Percentiles rank a stretch among this genome's conserved stretches.
phyloP scores from a whole-genome alignment of 108 stramenopile genomes.

The Ochromonas danica region DNA sequence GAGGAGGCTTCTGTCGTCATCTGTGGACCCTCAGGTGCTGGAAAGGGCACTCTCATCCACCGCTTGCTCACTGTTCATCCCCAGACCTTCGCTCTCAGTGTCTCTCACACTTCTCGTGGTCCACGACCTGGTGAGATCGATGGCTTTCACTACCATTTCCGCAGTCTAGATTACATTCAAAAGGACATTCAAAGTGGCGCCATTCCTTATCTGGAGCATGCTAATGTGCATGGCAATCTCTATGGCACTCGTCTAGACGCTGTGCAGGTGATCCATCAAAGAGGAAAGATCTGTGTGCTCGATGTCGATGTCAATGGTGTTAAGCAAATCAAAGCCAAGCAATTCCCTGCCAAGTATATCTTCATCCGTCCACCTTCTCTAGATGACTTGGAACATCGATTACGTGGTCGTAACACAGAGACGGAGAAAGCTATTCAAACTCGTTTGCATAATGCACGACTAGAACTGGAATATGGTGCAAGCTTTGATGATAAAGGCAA shows the following conservation, averaged over 20 bases:
- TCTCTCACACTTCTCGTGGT: conserved; percentile 80
- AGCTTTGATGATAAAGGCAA: conserved; percentile 68
- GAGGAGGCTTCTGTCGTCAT: conserved; percentile 54
- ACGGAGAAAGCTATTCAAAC: conserved; percentile 71
- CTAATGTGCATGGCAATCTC: conserved; percentile 90
- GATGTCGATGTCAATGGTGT: conserved; percentile 82
- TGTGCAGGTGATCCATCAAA: conserved; percentile 70
- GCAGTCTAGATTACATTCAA: conserved; percentile 70
- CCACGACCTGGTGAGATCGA: conserved; percentile 67
- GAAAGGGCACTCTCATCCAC: conserved; percentile 61
- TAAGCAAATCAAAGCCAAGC: conserved; percentile 18
- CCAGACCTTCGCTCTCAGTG: conserved; percentile 63
- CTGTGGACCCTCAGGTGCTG: conserved; percentile 61
- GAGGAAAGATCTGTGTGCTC: conserved; percentile 81
- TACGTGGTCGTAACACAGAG: conserved; percentile 84
- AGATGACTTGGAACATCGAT: conserved; percentile 74
- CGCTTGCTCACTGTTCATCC: conserved; percentile 47
- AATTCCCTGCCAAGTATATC: conserved; percentile 68
- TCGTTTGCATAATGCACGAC: conserved; percentile 73
- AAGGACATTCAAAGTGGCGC: conserved; percentile 62
- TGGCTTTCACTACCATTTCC: conserved; percentile 85
- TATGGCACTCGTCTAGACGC: conserved; percentile 88
- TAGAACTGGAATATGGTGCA: conserved; percentile 86
- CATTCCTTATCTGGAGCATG: conserved; percentile 75
- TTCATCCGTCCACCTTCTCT: conserved; percentile 89